Evolutionary conservation across 768 basidiomycete genomes (phyloP), one percentile per base, ranked within the genome.

Genomic region (Podaxis carcinomalis): DNA sequence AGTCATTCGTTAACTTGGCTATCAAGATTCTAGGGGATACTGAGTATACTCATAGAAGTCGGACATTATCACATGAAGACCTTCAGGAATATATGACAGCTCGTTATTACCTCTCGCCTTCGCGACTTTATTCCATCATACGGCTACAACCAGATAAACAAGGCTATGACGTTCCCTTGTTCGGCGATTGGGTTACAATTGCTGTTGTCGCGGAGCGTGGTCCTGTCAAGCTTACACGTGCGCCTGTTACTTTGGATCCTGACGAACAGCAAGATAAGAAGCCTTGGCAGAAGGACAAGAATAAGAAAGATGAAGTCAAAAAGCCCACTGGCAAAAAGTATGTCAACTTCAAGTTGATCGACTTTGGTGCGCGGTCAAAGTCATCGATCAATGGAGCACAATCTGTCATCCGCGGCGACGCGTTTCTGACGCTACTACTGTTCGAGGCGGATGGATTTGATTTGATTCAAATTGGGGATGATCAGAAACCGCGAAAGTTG

Each of bases 131-230:
- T 75, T 93, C 94, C 7, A 83, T 88, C 50, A 81, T 94, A 46
- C 86, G 90, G 9, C 83, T 90, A 0, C 80, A 87, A 13, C 85
- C 89, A 0, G 86, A 91, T 69, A 89, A 90, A 64, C 86, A 90
- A 60, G 88, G 86, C 16, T 96, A 94, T 71, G 95, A 98, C 49
- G 84, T 99, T 0, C 95, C 96, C 9, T 88, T 98, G 1, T 83
- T 85, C 5, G 92, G 92, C 2, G 97, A 98, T 72, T 98, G 93
- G 91, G 83, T 98, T 44, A 95, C 95, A 5, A 92, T 99, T 51
- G 96, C 93, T 1, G 95, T 98, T 4, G 87, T 99, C 13, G 96
- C 95, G 1, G 93, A 96, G 71, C 85, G 94, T 21, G 88, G 93
- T 2, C 88, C 87, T 5, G 77, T 95, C 69, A 86, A 83, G 64